Evolutionary conservation across 1,284 basidiomycete genomes (phyloP), one percentile per base, ranked within the genome.

Genomic region (Rhodotorula sp.): DNA sequence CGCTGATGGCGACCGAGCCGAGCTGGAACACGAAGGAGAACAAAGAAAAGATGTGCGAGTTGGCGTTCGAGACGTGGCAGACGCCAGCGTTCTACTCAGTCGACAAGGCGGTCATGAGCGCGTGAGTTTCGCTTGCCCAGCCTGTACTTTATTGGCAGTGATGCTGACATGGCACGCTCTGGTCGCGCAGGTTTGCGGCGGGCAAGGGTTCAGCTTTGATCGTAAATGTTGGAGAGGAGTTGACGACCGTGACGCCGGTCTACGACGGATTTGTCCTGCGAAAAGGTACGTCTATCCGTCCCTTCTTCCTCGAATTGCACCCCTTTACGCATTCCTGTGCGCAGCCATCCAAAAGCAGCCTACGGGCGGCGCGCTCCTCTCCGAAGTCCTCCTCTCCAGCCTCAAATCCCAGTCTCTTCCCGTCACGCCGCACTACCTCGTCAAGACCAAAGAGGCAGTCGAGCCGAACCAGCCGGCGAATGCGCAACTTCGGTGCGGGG

Each of bases 251-350:
- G 24, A 93, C 92, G 1, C 96, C 96, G 1, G 90, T 99, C 16
- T 92, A 95, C 13, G 96, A 99, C 77, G 96, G 96, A 0, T 99
- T 99, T 77, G 95, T 99, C 48, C 85, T 99, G 58, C 86, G 94
- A 75, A 97, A 97, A 85, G 94, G 94, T 88, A 71, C 70, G 78
- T 50, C 58, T 71, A 64, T 53, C 51, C 65, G 58, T 34, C 9
- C 26, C 31, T 53, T 20, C 30, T 50, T 46, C 11, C 51, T 10
- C 3, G 1, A 6, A 30, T 7, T 18, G 26, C 24, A 31, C 1
- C 28, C 30, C 24, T 28, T 28, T 18, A 4, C 16, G n/a, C 31
- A 18, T 34, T 3, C 46, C 10, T 30, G 40, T 18, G 28, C 22
- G 54, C 57, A 78, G 78, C 75, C 30, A 76, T 79, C 5, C 77